Base-by-base conservation (phyloP, 2,329 filamentous ascomycete species). In the Trichoderma guizhouense region DNA sequence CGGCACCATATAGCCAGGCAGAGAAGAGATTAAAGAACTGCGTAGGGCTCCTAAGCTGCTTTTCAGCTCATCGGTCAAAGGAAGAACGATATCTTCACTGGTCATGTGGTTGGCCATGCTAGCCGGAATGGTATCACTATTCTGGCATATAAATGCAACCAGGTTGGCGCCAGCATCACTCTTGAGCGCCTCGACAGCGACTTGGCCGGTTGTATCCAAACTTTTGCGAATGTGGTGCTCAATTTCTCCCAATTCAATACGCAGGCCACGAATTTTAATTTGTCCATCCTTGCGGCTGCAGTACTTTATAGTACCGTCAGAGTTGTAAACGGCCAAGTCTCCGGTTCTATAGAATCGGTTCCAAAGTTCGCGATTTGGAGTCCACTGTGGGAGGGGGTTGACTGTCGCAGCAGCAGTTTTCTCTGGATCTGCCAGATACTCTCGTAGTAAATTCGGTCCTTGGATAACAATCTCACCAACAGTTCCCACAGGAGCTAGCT, bases 161-260 rank as follows among this genome's bases (percentile, higher is more conserved):
- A 71, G n/a, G n/a, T 61, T 28, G 2, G 69, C 36, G 5, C 21
- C 26, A 0, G 36, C 21, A 15, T 55, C 63, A 3, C 34, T 11
- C 18, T 28, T 71, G 34, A 62, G 34, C 15, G 47, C 63, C 3
- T 71, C 69, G 14, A 71, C 69, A 11, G 69, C 69, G 15, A 71
- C 26, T 39, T 71, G 69, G 1, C 21, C n/a, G 0, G 30, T 18
- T 9, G 24, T 18, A 2, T 51, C 21, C 34, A 71, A 3, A 15
- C 6, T 28, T 4, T 62, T 36, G 4, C 30, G 58, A 18, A 69
- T 72, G 9, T 72, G 64, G 14, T 72, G 18, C 5, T 72, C 71
- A 24, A 72, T 51, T 12, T 72, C 71, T 8, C 71, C 71, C n/a
- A 71, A 5, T 7, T 72, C 71, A 12, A 72, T 51, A n/a, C 71